A percentile compares a stretch with the other conserved stretches of the same genome.
Conservation (phyloP, 257 asterid species). For the Mitragyna speciosa region DNA sequence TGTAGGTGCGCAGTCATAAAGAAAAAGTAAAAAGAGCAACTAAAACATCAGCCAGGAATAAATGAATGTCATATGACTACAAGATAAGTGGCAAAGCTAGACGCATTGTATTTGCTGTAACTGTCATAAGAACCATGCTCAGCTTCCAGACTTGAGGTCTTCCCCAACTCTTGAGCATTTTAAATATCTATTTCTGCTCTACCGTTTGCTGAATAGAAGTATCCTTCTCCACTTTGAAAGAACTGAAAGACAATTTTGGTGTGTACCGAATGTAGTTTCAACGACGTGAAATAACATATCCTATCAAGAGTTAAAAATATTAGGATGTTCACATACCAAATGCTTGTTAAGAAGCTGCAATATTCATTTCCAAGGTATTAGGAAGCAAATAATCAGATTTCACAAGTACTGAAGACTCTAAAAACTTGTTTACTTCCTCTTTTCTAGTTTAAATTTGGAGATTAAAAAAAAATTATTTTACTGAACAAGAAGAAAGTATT, state of each 20-base stretch:
- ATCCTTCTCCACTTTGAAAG: not conserved
- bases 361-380: not conserved
- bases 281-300: not conserved
- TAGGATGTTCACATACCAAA: not conserved
- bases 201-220: not conserved
- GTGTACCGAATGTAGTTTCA: not conserved
- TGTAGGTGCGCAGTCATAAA: slow-evolving; percentile 11
- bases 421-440: not conserved
- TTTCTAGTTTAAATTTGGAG: not conserved
- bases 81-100: slow-evolving; percentile 9
- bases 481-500: not conserved
- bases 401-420: not conserved
- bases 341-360: not conserved
- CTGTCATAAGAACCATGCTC: slow-evolving; percentile 2
- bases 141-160: slow-evolving; percentile 7
- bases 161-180: slow-evolving; percentile 10
- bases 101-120: not conserved
- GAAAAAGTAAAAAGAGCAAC: slow-evolving; percentile 13
- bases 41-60: slow-evolving; percentile 21
- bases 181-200: slow-evolving; percentile 17
- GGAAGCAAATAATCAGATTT: not conserved
- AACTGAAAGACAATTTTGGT: not conserved
- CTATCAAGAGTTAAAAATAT: no score
- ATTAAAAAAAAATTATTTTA: not conserved
- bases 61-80: not conserved